These are phyloP conservation scores for Ophiocordyceps camponoti-rufipedis DNA, from an alignment of 2,329 filamentous ascomycete genomes.

Conservation along the genomic window DNA sequence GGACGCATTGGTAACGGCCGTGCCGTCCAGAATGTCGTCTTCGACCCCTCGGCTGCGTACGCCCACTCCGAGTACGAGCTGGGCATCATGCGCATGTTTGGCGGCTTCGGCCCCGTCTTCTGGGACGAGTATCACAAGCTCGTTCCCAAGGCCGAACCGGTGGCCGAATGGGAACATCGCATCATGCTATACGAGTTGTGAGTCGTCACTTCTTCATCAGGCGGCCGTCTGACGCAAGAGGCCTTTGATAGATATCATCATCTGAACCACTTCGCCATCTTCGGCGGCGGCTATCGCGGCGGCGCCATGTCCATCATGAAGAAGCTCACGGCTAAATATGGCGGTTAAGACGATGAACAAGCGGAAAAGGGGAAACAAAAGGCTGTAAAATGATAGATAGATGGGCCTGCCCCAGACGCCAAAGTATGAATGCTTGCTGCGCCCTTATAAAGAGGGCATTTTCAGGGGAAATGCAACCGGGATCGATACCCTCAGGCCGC, in stretches of 20 bases:
- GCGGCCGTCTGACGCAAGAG: no score
- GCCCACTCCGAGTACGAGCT: constrained; percentile 80
- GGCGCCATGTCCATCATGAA: constrained; percentile 70
- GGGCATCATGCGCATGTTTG: constrained; percentile 95
- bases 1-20: constrained; percentile 41
- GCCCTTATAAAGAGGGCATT: constrained; percentile 1
- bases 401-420: constrained; percentile 7
- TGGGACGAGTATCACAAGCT: constrained; percentile 59
- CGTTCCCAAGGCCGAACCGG: constrained; percentile 64
- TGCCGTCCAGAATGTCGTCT: constrained; percentile 56
- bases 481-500: constrained; percentile 9
- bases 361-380: no score
- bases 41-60: constrained; percentile 66
- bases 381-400: not conserved
- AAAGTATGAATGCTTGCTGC: constrained; percentile 4
- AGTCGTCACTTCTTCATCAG: constrained; percentile 18
- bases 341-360: constrained; percentile 6
- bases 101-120: constrained; percentile 58
- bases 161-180: constrained; percentile 70
- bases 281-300: constrained; percentile 59
- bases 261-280: constrained; percentile 73
- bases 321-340: constrained; percentile 55
- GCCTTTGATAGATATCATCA: constrained; percentile 71
- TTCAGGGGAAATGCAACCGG: no score
- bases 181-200: constrained; percentile 66